These are phyloP conservation scores for Acanthamoeba sp. DNA, from an alignment of 208 protist genomes.

Conservation along the genomic window DNA sequence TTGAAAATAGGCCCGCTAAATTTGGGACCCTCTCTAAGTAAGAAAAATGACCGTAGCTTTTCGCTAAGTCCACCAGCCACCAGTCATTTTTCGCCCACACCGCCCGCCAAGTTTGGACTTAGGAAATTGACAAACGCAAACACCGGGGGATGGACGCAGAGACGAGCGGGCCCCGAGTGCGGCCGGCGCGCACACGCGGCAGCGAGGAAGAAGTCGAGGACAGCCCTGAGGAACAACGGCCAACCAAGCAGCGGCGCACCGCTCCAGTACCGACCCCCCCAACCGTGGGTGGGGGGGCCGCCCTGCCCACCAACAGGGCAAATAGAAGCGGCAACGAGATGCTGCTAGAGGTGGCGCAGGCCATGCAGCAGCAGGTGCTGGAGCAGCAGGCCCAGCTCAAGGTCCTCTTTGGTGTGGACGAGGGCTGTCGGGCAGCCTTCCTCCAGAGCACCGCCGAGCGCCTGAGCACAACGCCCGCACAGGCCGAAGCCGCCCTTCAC, in stretches of 20 bases:
- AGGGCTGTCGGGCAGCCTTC: neutral
- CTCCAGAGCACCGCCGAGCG: neutral
- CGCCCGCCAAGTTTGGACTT: neutral
- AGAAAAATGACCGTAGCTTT: too few relatives aligned
- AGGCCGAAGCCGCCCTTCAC: neutral
- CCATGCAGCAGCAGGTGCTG: neutral
- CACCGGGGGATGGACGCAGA: too few relatives aligned
- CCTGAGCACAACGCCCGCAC: neutral
- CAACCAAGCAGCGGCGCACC: neutral
- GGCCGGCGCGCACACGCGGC: too few relatives aligned
- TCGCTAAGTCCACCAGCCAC: slow-evolving; percentile 8
- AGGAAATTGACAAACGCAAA: neutral
- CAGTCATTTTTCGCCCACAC: neutral
- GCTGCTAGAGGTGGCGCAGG: neutral
- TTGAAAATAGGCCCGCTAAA: slow-evolving; percentile 17
- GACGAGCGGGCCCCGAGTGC: too few relatives aligned
- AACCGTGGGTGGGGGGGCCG: too few relatives aligned
- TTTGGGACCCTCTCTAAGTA: too few relatives aligned
- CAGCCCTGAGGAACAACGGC: neutral
- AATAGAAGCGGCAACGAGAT: neutral
- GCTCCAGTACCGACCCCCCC: too few relatives aligned
- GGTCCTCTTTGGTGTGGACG: neutral
- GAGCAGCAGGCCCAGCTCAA: neutral
- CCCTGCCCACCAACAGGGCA: too few relatives aligned
- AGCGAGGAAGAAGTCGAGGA: neutral